Percentiles rank a stretch among this genome's conserved stretches.
These are phyloP conservation scores for Gastroboletus turbinatus DNA, from an alignment of 1,284 basidiomycete species.

Conservation along the genomic window DNA sequence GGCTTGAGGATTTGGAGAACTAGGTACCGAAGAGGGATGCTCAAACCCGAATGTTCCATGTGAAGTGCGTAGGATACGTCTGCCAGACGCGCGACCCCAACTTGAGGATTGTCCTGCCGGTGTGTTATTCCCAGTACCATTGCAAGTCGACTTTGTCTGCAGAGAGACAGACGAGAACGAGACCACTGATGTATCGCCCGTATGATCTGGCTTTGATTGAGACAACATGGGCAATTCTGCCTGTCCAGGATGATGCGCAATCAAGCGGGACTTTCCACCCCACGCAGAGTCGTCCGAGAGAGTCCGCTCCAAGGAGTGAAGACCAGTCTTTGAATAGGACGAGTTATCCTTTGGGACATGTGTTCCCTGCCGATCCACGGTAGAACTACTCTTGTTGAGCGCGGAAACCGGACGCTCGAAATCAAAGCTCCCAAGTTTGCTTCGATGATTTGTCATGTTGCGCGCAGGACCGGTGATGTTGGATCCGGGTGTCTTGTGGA, in stretches of 20 bases:
- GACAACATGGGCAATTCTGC: constrained; percentile 20
- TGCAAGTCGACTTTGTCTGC: constrained; percentile 33
- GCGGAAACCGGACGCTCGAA: constrained; percentile 60
- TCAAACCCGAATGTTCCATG: constrained; percentile 45
- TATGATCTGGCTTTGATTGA: constrained; percentile 23
- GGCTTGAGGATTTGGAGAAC: constrained; percentile 32
- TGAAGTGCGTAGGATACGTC: constrained; percentile 26
- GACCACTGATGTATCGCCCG: constrained; percentile 31
- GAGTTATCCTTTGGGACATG: constrained; percentile 3
- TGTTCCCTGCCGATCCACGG: constrained; percentile 21
- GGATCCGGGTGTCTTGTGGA: constrained; percentile 9
- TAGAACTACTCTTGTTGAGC: constrained; percentile 33
- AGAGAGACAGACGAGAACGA: constrained; percentile 35
- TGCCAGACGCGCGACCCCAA: constrained; percentile 35
- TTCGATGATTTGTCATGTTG: constrained; percentile 37
- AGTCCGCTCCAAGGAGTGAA: constrained; percentile 26
- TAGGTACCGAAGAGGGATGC: constrained; percentile 41
- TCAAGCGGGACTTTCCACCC: constrained; percentile 15
- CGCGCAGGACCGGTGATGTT: constrained; percentile 12
- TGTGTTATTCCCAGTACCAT: constrained; percentile 14
- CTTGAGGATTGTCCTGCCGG: constrained; percentile 31
- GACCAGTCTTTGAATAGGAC: constrained; percentile 12
- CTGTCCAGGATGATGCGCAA: constrained; percentile 8
- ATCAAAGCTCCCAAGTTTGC: constrained; percentile 67
- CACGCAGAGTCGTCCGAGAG: constrained; percentile 27